Conservation (phyloP, 768 basidiomycete species). For the Pilatotrama ljubarskyi region DNA sequence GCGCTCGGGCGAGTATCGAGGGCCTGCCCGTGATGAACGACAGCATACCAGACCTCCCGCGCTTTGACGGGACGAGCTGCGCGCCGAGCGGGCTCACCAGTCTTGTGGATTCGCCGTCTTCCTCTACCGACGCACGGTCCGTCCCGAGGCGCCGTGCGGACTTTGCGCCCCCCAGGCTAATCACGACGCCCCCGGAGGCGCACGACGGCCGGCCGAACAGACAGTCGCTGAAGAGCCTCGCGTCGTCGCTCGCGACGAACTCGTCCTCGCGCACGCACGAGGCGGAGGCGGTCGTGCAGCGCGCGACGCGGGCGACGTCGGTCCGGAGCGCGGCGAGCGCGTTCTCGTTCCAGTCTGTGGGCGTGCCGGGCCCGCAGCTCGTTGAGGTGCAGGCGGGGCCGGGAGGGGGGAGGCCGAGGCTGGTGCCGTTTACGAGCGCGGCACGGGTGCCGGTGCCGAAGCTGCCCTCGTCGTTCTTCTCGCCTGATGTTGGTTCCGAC, state of each 20-base stretch:
- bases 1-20: constrained; percentile 7
- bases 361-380: no score
- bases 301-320: constrained; percentile 54
- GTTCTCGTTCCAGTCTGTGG: constrained; percentile 33
- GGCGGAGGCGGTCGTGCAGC: constrained; percentile 46
- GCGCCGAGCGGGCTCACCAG: constrained; percentile 47
- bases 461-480: constrained; percentile 34
- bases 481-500: constrained; percentile 4
- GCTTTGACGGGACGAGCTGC: constrained; percentile 26
- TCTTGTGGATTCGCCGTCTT: constrained; percentile 56
- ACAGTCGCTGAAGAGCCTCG: constrained; percentile 22
- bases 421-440: constrained; percentile 73
- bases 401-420: constrained; percentile 45
- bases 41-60: constrained; percentile 3
- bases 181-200: constrained; percentile 37
- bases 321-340: constrained; percentile 48
- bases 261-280: constrained; percentile 39
- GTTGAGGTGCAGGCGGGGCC: not conserved
- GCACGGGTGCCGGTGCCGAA: constrained; percentile 65
- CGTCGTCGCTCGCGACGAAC: constrained; percentile 33
- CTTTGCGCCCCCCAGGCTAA: constrained; percentile 60
- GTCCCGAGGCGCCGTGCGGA: constrained; percentile 69
- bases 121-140: constrained; percentile 63
- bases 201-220: constrained; percentile 28
- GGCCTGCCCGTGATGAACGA: constrained; percentile 18